Percentiles rank a stretch among this genome's conserved stretches.
Conservation (phyloP, 208 protist species). For the Trypanosoma avium region DNA sequence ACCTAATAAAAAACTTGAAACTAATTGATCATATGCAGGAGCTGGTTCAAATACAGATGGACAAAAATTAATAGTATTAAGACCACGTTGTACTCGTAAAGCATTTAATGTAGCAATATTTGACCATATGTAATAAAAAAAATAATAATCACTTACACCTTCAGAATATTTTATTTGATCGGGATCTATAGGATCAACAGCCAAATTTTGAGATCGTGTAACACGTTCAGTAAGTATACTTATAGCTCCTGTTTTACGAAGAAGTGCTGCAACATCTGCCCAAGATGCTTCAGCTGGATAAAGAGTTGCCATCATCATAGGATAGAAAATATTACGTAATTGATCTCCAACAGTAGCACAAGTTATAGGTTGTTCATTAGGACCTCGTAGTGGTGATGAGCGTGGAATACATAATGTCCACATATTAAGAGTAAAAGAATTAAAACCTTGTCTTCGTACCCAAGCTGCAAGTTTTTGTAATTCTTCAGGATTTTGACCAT, state of each 20-base stretch:
- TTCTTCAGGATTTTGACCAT: conserved; percentile 75
- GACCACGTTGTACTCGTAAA: conserved; percentile 72
- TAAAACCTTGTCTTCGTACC: conserved; percentile 81
- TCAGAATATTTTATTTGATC: conserved; percentile 45
- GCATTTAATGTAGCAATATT: conserved; percentile 97
- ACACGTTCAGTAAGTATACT: conserved; percentile 77
- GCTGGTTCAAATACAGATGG: conserved; percentile 92
- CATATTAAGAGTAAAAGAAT: conserved; percentile 74
- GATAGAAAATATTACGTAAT: conserved; percentile 96
- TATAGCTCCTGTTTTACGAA: conserved; percentile 94
- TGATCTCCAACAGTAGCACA: conserved; percentile 72
- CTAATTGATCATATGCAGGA: conserved; percentile 91
- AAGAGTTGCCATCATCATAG: conserved; percentile 97
- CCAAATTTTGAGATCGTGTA: conserved; percentile 53
- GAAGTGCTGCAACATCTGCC: conserved; percentile 93
- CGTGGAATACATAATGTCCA: conserved; percentile 69
- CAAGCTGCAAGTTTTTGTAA: conserved; percentile 68
- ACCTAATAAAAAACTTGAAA: conserved; percentile 91
- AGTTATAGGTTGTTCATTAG: conserved; percentile 47
- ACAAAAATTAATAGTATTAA: conserved; percentile 89
- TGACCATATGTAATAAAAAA: conserved; percentile 97
- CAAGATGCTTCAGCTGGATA: conserved; percentile 79
- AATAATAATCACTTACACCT: conserved; percentile 98
- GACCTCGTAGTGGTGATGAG: conserved; percentile 27
- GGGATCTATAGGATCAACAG: conserved; percentile 38